These are phyloP conservation scores for Lunularia cruciata DNA, from an alignment of 225 moss, liverwort and hornwort genomes.

Conservation along the genomic window DNA sequence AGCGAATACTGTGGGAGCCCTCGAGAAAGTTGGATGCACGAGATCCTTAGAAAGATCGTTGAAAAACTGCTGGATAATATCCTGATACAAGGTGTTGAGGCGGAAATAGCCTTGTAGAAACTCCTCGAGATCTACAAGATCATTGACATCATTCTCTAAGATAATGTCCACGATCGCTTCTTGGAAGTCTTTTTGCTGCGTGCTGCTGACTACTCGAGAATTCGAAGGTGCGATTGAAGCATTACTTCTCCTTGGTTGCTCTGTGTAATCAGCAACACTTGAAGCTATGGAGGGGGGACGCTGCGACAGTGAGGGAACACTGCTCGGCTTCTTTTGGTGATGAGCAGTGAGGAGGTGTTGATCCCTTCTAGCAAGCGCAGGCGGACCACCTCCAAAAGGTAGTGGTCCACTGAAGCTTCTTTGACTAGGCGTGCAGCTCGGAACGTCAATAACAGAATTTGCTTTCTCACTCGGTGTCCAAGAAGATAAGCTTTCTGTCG, in stretches of 20 bases:
- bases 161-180: slow-evolving; percentile 50
- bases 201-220: neutral
- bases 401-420: slow-evolving; percentile 23
- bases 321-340: slow-evolving; percentile 6
- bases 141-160: slow-evolving; percentile 44
- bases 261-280: slow-evolving; percentile 7
- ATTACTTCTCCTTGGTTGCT: neutral
- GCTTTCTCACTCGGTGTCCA: slow-evolving; percentile 30
- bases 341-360: neutral
- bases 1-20: slow-evolving; percentile 39
- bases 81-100: slow-evolving; percentile 41
- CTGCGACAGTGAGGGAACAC: slow-evolving; percentile 7
- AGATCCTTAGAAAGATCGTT: slow-evolving; percentile 40
- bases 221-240: neutral
- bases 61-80: slow-evolving; percentile 50
- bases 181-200: slow-evolving; percentile 42
- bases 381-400: slow-evolving; percentile 16
- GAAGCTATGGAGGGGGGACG: slow-evolving; percentile 17
- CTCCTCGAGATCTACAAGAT: slow-evolving; percentile 46
- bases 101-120: slow-evolving; percentile 44
- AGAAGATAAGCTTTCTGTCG: slow-evolving; percentile 32
- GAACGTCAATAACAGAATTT: slow-evolving; percentile 6
- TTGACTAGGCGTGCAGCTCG: slow-evolving; percentile 5
- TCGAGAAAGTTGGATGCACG: slow-evolving; percentile 31
- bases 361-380: slow-evolving; percentile 17